Evolutionary conservation across 1,284 basidiomycete species (phyloP), one percentile per base, ranked within the genome.

Genomic region (Rhodotorula sp.): DNA sequence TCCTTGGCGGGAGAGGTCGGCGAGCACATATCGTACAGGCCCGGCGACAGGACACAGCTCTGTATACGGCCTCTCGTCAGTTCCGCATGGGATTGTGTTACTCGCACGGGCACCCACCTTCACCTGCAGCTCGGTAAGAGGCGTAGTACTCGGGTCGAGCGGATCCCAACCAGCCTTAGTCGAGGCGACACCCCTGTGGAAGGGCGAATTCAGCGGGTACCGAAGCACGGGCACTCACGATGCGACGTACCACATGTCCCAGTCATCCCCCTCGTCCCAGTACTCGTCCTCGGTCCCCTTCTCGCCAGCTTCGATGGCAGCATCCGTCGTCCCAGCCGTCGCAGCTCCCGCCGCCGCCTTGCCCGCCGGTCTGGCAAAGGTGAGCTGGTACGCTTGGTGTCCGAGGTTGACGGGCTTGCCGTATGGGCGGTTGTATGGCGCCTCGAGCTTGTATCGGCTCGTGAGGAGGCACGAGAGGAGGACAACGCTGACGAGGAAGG

Each of bases 21-120:
- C 27, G 61, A 61, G 63, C 78, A 79, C 25, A 74, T n/a, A 59
- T 79, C 77, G 68, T 74, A 78, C 17, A 78, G 49, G 19, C 69
- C 72, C 3, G 78, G 78, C 7, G 77, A 73, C 34, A 77, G 71
- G 42, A 76, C 67, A 58, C 78, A 78, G 16, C 65, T 74, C 68
- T 64, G 45, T 9, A 42, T 2, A 34, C 5, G 34, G 3, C 3
- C 34, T 34, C 34, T 34, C 34, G 34, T 34, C 34, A 34, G 34
- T 34, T 34, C 3, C 5, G 34, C 34, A 5, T 5, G 34, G 5
- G 3, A 3, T 34, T 2, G 34, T 10, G 25, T 54, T 0, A 27
- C 53, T 27, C 25, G 34, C n/a, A 27, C 16, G 52, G n/a, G 52
- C 21, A 55, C 61, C 42, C 52, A 64, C 62, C 25, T 77, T 76